Evolutionary conservation across 2,329 filamentous ascomycete species (phyloP).

Genomic region (Hypoxylon sp.): DNA sequence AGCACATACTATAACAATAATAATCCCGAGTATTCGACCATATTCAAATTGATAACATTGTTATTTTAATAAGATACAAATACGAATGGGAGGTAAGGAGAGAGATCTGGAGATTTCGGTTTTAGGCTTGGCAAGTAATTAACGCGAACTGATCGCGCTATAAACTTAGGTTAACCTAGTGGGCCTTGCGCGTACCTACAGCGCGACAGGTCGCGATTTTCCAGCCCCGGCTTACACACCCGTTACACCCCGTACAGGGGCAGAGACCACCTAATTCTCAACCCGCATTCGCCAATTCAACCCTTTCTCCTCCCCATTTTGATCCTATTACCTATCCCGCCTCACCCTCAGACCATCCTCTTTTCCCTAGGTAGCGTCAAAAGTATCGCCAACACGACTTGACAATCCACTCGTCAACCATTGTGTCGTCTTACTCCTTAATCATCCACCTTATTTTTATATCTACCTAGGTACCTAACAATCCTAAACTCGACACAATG

Average conservation of each 20-base stretch:
- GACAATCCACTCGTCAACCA: slow-evolving; percentile 4
- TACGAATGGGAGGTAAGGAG: background rate
- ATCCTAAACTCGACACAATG: slow-evolving; percentile 53
- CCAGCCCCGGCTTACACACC: slow-evolving; percentile 20
- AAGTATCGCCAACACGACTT: slow-evolving; percentile 1
- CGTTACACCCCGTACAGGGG: slow-evolving; percentile 21
- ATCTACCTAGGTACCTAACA: background rate
- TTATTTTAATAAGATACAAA: background rate
- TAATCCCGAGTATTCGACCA: too few species aligned
- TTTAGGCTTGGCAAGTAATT: slow-evolving; percentile 19
- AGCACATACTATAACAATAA: too few species aligned
- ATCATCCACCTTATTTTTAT: background rate
- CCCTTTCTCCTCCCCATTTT: slow-evolving; percentile 13
- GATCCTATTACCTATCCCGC: slow-evolving; percentile 2
- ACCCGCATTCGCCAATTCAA: slow-evolving; percentile 32
- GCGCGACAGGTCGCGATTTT: slow-evolving; percentile 35
- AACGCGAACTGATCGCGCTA: slow-evolving; percentile 40
- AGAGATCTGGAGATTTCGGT: background rate
- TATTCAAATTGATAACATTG: too few species aligned
- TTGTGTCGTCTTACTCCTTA: slow-evolving; percentile 4
- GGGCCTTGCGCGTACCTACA: slow-evolving; percentile 16
- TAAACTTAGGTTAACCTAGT: too few species aligned
- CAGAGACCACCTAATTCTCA: slow-evolving; percentile 17
- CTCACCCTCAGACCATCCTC: slow-evolving; percentile 16
- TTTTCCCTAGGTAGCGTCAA: background rate